Evolutionary conservation across 2,329 filamentous ascomycete genomes (phyloP).

Genomic region (Pestalotiopsis sp.): DNA sequence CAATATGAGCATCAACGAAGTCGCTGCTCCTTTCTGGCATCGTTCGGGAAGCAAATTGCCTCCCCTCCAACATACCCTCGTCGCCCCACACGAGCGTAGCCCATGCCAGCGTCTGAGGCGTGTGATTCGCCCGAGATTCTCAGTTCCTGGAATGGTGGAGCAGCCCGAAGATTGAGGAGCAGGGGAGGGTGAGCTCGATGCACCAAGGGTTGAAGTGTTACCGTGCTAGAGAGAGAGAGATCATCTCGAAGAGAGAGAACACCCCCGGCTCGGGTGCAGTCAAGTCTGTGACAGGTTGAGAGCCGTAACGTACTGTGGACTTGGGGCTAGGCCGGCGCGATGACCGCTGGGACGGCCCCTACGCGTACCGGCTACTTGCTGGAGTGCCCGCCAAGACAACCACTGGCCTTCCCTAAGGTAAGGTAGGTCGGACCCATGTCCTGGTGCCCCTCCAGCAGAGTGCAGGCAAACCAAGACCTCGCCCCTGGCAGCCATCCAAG

Average conservation of each 20-base stretch:
- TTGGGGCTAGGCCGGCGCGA: not conserved
- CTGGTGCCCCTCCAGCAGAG: not conserved
- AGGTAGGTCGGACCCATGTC: not conserved
- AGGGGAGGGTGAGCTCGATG: not conserved
- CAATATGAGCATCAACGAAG: not conserved
- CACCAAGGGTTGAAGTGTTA: slow-evolving; percentile 8
- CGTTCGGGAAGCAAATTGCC: slow-evolving; percentile 12
- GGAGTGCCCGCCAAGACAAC: not conserved
- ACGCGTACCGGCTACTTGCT: slow-evolving; percentile 8
- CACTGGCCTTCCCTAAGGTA: not conserved
- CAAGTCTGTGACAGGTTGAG: not conserved
- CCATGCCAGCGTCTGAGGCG: slow-evolving; percentile 1
- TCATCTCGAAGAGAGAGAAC: not conserved
- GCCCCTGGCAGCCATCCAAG: not conserved
- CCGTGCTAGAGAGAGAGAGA: not conserved
- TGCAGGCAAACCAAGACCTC: not conserved
- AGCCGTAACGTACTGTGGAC: not conserved
- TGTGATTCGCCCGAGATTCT: not conserved
- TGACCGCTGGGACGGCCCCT: not conserved
- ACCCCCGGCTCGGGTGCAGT: not conserved
- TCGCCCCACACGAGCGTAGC: slow-evolving; percentile 2
- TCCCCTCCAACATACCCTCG: not conserved
- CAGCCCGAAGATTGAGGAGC: slow-evolving; percentile 5
- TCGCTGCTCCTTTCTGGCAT: not conserved
- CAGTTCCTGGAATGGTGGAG: slow-evolving; percentile 16